Conservation (phyloP, 2,329 filamentous ascomycete genomes). For the Epichloe scottii region DNA sequence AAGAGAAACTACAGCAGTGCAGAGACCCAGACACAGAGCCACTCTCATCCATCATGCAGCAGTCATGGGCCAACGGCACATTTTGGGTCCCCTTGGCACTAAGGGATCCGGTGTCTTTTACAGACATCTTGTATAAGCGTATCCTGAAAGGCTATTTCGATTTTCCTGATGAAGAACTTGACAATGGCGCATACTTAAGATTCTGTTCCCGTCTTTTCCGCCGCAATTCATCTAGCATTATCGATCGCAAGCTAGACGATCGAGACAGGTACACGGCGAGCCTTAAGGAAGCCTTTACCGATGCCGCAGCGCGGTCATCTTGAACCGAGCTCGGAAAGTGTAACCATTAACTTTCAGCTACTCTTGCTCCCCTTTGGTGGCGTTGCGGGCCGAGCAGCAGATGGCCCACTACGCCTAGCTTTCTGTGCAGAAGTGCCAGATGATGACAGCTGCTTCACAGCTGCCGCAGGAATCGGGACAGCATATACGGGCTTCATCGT, state of each 20-base stretch:
- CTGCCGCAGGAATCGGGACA: not conserved
- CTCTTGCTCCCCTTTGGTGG: constrained; percentile 1
- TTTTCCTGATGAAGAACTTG: not conserved
- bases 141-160: not conserved
- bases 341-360: not conserved
- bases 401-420: not conserved
- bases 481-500: not conserved
- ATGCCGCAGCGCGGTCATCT: too few relatives aligned
- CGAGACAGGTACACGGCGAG: not conserved
- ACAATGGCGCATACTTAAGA: not conserved
- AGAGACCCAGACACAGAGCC: not conserved
- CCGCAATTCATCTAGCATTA: not conserved
- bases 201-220: not conserved
- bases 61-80: not conserved
- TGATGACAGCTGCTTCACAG: constrained; percentile 1
- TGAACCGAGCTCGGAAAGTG: not conserved
- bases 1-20: not conserved
- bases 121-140: not conserved
- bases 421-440: not conserved
- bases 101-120: not conserved
- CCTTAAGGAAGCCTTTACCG: not conserved
- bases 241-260: not conserved
- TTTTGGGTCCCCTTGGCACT: not conserved
- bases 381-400: not conserved
- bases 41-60: not conserved